Percentiles rank a stretch among this genome's conserved stretches.
These are phyloP conservation scores for Hypoxylon rubiginosum DNA, from an alignment of 2,329 filamentous ascomycete species.

Conservation along the genomic window DNA sequence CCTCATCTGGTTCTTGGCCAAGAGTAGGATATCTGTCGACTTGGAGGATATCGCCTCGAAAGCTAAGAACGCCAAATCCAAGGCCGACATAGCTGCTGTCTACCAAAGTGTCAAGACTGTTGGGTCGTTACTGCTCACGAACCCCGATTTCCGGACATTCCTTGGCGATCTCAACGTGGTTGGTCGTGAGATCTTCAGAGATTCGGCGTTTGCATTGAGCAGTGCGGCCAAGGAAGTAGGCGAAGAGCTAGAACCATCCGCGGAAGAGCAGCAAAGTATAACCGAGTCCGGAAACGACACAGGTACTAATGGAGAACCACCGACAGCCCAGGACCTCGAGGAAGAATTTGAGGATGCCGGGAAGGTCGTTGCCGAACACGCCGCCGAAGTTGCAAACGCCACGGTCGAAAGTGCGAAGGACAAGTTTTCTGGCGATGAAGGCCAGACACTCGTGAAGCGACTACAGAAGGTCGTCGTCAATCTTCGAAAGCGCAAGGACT, in stretches of 20 bases:
- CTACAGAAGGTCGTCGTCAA: slow-evolving; percentile 82
- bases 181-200: slow-evolving; percentile 85
- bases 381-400: slow-evolving; percentile 48
- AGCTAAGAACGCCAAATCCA: slow-evolving; percentile 73
- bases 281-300: slow-evolving; percentile 53
- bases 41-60: slow-evolving; percentile 72
- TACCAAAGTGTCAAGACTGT: slow-evolving; percentile 88
- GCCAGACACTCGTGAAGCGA: slow-evolving; percentile 78
- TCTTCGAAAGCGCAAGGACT: slow-evolving; percentile 82
- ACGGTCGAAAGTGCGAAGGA: slow-evolving; percentile 79
- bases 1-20: slow-evolving; percentile 86
- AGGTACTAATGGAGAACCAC: slow-evolving; percentile 50
- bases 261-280: slow-evolving; percentile 68
- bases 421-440: slow-evolving; percentile 79
- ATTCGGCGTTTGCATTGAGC: slow-evolving; percentile 85
- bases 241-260: slow-evolving; percentile 77
- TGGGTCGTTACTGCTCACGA: slow-evolving; percentile 86
- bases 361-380: slow-evolving; percentile 64
- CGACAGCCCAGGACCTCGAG: slow-evolving; percentile 74
- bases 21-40: slow-evolving; percentile 79
- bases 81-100: slow-evolving; percentile 79
- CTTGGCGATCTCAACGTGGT: slow-evolving; percentile 83
- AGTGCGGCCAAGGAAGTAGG: slow-evolving; percentile 80
- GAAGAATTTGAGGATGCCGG: slow-evolving; percentile 68
- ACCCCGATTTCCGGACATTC: slow-evolving; percentile 90